A percentile compares a stretch with the other conserved stretches of the same genome.
Conservation (phyloP, 176 grass and related monocot species). For the Bothriochloa decipiens region DNA sequence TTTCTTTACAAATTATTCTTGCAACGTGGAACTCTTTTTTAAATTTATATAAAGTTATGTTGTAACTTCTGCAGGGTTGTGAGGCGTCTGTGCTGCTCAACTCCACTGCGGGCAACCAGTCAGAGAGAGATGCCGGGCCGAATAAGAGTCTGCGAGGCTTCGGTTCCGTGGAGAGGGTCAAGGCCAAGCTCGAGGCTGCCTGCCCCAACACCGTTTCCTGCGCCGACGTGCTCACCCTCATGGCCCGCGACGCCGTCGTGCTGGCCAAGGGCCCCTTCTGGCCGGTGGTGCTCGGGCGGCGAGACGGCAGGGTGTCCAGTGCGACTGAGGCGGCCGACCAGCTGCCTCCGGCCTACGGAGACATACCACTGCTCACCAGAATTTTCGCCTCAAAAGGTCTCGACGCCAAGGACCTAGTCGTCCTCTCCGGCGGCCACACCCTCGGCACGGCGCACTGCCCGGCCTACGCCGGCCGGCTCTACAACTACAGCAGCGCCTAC, state of each 20-base stretch:
- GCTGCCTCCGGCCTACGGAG: neutral
- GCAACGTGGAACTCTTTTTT: too few species aligned
- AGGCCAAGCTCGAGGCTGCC: constrained; percentile 57
- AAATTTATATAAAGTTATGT: neutral
- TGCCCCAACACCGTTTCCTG: constrained; percentile 69
- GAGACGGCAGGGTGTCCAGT: constrained; percentile 28
- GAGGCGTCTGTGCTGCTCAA: constrained; percentile 69
- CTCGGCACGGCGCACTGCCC: constrained; percentile 63
- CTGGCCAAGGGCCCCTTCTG: constrained; percentile 40
- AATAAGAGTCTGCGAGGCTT: constrained; percentile 66
- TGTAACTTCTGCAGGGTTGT: constrained; percentile 49
- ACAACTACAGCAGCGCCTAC: constrained; percentile 53
- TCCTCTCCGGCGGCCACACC: constrained; percentile 57
- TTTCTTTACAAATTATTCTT: neutral
- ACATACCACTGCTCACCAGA: neutral
- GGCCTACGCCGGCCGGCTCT: constrained; percentile 46
- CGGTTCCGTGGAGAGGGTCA: constrained; percentile 60
- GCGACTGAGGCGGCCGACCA: constrained; percentile 2
- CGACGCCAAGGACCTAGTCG: constrained; percentile 35
- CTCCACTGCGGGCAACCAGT: constrained; percentile 31
- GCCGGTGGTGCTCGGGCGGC: constrained; percentile 21
- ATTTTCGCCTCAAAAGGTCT: constrained; percentile 39
- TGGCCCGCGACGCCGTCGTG: constrained; percentile 63
- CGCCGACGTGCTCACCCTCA: constrained; percentile 67
- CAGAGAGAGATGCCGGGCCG: constrained; percentile 60